Conservation (phyloP, 805 yeast species). For the Nakazawaea anatomiae region DNA sequence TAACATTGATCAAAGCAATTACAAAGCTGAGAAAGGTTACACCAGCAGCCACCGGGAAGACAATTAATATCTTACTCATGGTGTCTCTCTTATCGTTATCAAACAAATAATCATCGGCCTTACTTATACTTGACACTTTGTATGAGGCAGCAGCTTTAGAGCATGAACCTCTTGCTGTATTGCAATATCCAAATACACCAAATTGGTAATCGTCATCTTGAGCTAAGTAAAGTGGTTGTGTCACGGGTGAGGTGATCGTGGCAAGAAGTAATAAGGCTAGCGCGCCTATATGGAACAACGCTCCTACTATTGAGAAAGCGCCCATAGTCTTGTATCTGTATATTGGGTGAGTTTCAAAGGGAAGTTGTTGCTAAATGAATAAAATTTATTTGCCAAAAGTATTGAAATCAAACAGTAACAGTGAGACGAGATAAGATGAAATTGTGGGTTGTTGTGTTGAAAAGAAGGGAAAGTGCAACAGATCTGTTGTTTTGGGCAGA, state of each 20-base stretch:
- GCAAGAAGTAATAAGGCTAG: conserved; percentile 60
- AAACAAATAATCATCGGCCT: conserved; percentile 43
- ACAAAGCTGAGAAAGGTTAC: conserved; percentile 43
- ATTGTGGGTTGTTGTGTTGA: too few species aligned
- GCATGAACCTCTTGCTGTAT: conserved; percentile 27
- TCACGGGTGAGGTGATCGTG: conserved; percentile 57
- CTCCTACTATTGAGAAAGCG: conserved; percentile 20
- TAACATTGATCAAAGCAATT: conserved; percentile 17
- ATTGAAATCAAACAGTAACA: too few species aligned
- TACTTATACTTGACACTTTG: conserved; percentile 24
- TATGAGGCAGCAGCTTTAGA: conserved; percentile 41
- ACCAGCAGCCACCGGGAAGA: conserved; percentile 65
- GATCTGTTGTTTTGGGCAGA: too few species aligned
- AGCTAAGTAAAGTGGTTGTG: conserved; percentile 42
- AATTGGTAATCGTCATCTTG: conserved; percentile 37
- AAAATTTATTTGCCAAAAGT: too few species aligned
- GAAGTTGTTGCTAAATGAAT: too few species aligned
- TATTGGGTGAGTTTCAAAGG: too few species aligned
- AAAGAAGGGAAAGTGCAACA: too few species aligned
- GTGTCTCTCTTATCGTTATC: conserved; percentile 37
- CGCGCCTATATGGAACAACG: conserved; percentile 43
- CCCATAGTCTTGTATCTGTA: conserved; percentile 1
- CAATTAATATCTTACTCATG: conserved; percentile 48
- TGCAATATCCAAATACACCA: conserved; percentile 69
- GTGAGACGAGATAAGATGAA: too few species aligned